phyloP scores from a whole-genome alignment of 2,329 filamentous ascomycete species.

The Didymosphaeria variabile region DNA sequence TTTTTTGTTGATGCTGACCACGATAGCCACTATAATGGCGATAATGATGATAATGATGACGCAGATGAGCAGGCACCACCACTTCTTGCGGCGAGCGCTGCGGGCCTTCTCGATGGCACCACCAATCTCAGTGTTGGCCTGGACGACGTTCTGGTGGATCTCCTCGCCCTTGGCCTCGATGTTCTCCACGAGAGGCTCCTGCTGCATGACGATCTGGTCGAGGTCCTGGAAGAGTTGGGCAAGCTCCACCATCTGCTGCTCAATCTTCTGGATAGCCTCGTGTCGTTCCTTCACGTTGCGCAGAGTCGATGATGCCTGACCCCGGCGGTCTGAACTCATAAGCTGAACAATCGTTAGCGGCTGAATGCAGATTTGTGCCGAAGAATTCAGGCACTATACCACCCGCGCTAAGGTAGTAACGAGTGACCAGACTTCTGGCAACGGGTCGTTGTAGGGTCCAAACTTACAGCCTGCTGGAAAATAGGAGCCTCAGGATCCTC shows the following conservation, averaged over 20 bases:
- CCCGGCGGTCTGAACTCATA: conserved; percentile 80
- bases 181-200: conserved; percentile 79
- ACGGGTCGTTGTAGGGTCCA: background rate
- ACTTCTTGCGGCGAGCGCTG: conserved; percentile 82
- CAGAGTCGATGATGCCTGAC: conserved; percentile 81
- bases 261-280: conserved; percentile 88
- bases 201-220: conserved; percentile 84
- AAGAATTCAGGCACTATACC: background rate
- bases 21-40: conserved; percentile 51
- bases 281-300: conserved; percentile 84
- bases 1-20: conserved; percentile 39
- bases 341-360: conserved; percentile 58
- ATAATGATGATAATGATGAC: conserved; percentile 49
- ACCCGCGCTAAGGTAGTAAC: background rate
- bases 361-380: background rate
- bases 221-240: conserved; percentile 89
- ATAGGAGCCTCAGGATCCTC: conserved; percentile 79
- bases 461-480: conserved; percentile 78
- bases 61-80: conserved; percentile 86
- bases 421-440: background rate
- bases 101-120: conserved; percentile 84
- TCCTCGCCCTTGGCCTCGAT: conserved; percentile 91
- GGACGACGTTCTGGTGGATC: conserved; percentile 81
- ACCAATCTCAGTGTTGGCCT: conserved; percentile 84
- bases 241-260: conserved; percentile 87